These are phyloP conservation scores for Starmerella sp. DNA, from an alignment of 805 yeast genomes.

Conservation along the genomic window DNA sequence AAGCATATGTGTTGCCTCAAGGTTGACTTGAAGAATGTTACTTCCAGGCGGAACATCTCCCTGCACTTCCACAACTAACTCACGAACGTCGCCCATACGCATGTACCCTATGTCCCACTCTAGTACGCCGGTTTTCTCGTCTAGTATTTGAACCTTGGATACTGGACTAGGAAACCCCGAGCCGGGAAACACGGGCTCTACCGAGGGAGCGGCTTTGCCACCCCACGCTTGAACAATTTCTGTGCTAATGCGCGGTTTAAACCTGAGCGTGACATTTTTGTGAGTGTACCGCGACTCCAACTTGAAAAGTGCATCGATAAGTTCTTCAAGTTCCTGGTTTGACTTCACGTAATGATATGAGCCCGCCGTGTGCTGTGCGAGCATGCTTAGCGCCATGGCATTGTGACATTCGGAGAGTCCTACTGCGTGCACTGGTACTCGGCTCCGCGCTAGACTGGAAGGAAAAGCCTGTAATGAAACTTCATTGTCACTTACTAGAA, in stretches of 20 bases:
- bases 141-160: background rate
- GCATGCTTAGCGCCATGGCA: background rate
- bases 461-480: background rate
- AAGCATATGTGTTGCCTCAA: background rate
- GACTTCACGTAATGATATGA: conserved; percentile 1
- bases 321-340: background rate
- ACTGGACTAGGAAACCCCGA: background rate
- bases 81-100: background rate
- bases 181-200: background rate
- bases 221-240: background rate
- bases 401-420: background rate
- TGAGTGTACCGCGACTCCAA: conserved; percentile 4
- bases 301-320: background rate
- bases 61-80: background rate
- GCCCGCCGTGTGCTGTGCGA: conserved; percentile 7
- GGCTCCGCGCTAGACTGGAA: background rate
- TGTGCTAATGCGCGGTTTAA: conserved; percentile 6
- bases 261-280: background rate
- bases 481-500: background rate
- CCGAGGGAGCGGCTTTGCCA: background rate
- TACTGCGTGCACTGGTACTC: conserved; percentile 1
- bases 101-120: background rate
- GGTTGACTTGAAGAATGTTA: background rate
- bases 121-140: background rate
- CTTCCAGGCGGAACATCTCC: background rate